A percentile compares a stretch with the other conserved stretches of the same genome.
Conservation (phyloP, 192 early-diverging fungal genomes). For the Kappamyces sp. region DNA sequence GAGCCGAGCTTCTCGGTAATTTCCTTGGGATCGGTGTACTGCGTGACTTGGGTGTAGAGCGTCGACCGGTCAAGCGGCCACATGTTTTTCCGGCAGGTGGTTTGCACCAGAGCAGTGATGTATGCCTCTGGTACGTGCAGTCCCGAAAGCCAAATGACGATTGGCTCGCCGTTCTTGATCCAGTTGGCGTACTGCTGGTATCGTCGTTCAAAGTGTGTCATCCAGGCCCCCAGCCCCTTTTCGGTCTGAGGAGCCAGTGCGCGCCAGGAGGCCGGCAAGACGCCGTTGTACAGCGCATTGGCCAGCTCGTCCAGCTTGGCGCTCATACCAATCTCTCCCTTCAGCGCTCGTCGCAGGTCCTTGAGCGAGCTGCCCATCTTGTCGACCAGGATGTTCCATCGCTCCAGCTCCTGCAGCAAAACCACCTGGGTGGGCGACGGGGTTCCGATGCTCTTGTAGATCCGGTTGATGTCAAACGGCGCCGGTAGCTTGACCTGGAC, state of each 20-base stretch:
- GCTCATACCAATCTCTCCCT: constrained; percentile 62
- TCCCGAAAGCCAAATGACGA: constrained; percentile 59
- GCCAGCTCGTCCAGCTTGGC: constrained; percentile 55
- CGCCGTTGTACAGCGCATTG: constrained; percentile 50
- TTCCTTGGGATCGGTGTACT: constrained; percentile 45
- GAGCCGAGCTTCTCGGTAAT: constrained; percentile 46
- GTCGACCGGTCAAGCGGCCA: constrained; percentile 60
- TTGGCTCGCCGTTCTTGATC: constrained; percentile 60
- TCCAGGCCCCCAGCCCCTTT: constrained; percentile 55
- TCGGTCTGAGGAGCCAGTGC: constrained; percentile 54
- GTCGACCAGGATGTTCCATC: constrained; percentile 60
- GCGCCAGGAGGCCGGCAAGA: constrained; percentile 51
- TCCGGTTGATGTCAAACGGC: constrained; percentile 49
- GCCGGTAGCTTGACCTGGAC: constrained; percentile 51
- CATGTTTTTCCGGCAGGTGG: constrained; percentile 55
- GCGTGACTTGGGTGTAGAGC: constrained; percentile 57
- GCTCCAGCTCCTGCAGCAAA: constrained; percentile 53
- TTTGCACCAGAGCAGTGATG: constrained; percentile 56
- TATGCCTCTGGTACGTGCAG: constrained; percentile 60
- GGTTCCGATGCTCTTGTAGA: constrained; percentile 49
- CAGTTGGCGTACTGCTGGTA: constrained; percentile 52
- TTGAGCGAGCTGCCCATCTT: constrained; percentile 44
- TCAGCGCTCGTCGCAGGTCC: constrained; percentile 49
- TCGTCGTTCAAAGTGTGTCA: constrained; percentile 52
- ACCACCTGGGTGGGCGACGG: constrained; percentile 57